Base-by-base conservation (phyloP, 2,329 filamentous ascomycete species). In the Trichoderma arundinaceum region DNA sequence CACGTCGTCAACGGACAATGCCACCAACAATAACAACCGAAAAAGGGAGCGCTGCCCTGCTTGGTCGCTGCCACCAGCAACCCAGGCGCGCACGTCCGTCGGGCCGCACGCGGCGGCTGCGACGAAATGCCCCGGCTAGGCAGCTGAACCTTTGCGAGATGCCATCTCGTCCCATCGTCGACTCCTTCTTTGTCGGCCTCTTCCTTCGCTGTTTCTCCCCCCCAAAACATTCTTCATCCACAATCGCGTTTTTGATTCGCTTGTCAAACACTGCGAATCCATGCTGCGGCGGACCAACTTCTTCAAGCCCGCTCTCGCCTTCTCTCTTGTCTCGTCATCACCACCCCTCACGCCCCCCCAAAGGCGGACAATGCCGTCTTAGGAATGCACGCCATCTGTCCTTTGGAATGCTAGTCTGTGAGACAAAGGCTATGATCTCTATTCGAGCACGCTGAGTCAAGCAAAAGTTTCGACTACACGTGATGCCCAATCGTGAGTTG, bases 351-450 rank as follows among this genome's bases (percentile, higher is more conserved):
- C 39, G n/a, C 48, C 56, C 22, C 8, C 69, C 68, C 71, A 70
- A 70, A 69, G 72, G 71, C 74, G 66, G 72, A 78, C 76, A 78
- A 78, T 78, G 75, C 66, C 66, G 59, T 51, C 64, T 58, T 65
- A 65, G 60, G 74, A 75, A 76, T 76, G 74, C 64, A 48, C 66
- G 61, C 66, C 68, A 66, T 70, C 67, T 66, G 54, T 62, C 67
- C 69, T 70, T 67, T 76, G 76, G 76, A 77, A 77, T 77, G 76
- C 65, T 69, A 63, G 67, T 59, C 58, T 67, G 71, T 76, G 76
- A 78, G 76, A 78, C 77, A 78, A 76, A 74, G 74, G 73, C 74
- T 73, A 76, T 72, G 33, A 39, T 64, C 44, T 41, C 43, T 32
- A 39, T 38, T 41, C 32, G 15, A 62, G 44, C 19, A 68, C 60